Conservation (phyloP, 805 yeast genomes). For the Grigorovia jiainica region DNA sequence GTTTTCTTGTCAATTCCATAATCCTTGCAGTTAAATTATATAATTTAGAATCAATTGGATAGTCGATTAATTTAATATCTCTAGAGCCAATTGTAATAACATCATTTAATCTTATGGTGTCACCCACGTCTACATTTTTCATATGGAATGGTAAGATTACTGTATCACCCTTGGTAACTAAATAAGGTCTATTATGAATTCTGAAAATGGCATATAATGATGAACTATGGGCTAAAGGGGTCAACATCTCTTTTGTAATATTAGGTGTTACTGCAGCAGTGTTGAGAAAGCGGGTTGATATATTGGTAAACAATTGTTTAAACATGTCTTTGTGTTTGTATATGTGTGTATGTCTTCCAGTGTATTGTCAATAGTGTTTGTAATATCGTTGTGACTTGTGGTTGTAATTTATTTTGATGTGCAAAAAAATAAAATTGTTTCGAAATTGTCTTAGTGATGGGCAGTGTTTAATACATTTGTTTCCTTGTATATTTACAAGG, state of each 20-base stretch:
- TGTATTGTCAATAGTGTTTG: no score
- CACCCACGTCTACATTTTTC: conserved; percentile 76
- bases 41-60: conserved; percentile 42
- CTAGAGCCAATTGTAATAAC: conserved; percentile 81
- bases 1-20: conserved; percentile 76
- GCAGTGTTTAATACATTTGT: no score
- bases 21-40: conserved; percentile 67
- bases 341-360: no score
- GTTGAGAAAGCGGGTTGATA: neutral
- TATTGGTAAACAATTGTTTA: neutral
- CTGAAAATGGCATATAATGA: conserved; percentile 74
- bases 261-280: neutral
- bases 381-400: no score
- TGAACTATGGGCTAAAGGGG: conserved; percentile 57
- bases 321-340: no score
- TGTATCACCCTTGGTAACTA: conserved; percentile 86
- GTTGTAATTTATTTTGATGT: no score
- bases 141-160: conserved; percentile 70
- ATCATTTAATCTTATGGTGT: conserved; percentile 59
- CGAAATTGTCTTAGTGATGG: no score
- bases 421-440: no score
- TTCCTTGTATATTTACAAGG: no score
- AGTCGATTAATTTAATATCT: conserved; percentile 57
- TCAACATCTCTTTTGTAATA: conserved; percentile 4
- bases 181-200: conserved; percentile 74